These are phyloP conservation scores for Wickerhamomyces bisporus DNA, from an alignment of 805 yeast genomes.

Conservation along the genomic window DNA sequence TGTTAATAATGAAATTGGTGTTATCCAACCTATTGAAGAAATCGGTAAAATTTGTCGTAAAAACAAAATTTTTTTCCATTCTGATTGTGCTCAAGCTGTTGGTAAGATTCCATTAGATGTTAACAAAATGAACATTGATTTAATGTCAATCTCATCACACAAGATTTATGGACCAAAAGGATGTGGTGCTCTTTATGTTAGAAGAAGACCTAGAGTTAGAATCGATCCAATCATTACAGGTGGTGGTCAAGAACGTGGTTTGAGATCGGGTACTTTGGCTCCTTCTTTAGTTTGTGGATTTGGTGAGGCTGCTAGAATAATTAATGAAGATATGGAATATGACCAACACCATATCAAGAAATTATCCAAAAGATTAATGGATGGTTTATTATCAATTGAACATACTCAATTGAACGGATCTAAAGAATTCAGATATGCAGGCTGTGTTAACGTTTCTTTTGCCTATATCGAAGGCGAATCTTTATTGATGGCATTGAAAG, in stretches of 20 bases:
- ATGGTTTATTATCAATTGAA: constrained; percentile 73
- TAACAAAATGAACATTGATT: constrained; percentile 86
- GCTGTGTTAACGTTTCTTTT: constrained; percentile 95
- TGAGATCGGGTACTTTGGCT: constrained; percentile 93
- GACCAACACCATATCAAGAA: constrained; percentile 67
- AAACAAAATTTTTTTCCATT: constrained; percentile 91
- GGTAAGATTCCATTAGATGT: constrained; percentile 94
- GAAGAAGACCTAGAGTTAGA: constrained; percentile 98
- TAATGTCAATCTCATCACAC: constrained; percentile 91
- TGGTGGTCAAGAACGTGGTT: constrained; percentile 98
- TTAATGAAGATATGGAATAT: constrained; percentile 64
- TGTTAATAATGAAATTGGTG: constrained; percentile 97
- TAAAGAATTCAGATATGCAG: constrained; percentile 66
- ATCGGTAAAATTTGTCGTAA: constrained; percentile 84
- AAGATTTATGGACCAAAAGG: constrained; percentile 98
- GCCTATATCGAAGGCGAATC: constrained; percentile 99
- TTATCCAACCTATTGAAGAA: constrained; percentile 91
- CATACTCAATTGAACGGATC: constrained; percentile 92
- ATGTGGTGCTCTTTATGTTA: constrained; percentile 88
- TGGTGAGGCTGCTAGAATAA: constrained; percentile 93
- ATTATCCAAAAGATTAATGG: constrained; percentile 68
- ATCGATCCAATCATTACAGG: constrained; percentile 92
- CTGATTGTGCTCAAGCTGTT: constrained; percentile 96
- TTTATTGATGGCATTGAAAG: constrained; percentile 93
- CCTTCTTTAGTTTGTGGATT: constrained; percentile 96